Evolutionary conservation across 2,329 filamentous ascomycete genomes (phyloP).

Genomic region (Fusarium sp.): DNA sequence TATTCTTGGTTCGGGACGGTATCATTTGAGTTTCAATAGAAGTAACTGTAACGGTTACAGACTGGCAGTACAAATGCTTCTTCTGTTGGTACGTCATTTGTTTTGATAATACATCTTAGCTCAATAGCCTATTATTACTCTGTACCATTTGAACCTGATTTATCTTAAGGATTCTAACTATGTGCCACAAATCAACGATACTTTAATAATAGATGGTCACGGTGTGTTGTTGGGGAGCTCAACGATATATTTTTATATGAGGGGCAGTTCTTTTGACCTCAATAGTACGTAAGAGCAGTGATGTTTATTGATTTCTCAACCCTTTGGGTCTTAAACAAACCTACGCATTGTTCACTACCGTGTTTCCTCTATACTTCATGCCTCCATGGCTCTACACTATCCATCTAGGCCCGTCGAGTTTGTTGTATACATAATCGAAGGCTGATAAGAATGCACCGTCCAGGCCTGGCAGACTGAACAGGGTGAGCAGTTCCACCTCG

Average conservation of each 20-base stretch:
- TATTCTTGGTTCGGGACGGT: conserved; percentile 6
- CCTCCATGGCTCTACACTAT: no score
- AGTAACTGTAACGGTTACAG: not conserved
- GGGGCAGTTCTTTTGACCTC: not conserved
- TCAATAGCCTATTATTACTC: not conserved
- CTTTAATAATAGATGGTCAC: not conserved
- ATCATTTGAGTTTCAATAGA: not conserved
- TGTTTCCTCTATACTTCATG: not conserved
- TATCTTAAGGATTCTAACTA: not conserved
- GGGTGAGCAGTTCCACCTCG: not conserved
- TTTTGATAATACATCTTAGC: not conserved
- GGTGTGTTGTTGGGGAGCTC: not conserved
- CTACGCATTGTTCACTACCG: not conserved
- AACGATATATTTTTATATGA: not conserved
- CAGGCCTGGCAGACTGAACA: no score
- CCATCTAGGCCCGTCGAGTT: no score
- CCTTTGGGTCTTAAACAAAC: not conserved
- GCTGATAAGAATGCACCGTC: not conserved
- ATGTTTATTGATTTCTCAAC: not conserved
- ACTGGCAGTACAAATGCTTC: not conserved
- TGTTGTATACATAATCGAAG: no score
- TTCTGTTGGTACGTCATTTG: not conserved
- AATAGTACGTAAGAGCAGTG: not conserved
- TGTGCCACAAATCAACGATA: not conserved
- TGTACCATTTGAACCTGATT: not conserved